Conservation (phyloP, 176 grass and related monocot genomes). For the Carex pumila region DNA sequence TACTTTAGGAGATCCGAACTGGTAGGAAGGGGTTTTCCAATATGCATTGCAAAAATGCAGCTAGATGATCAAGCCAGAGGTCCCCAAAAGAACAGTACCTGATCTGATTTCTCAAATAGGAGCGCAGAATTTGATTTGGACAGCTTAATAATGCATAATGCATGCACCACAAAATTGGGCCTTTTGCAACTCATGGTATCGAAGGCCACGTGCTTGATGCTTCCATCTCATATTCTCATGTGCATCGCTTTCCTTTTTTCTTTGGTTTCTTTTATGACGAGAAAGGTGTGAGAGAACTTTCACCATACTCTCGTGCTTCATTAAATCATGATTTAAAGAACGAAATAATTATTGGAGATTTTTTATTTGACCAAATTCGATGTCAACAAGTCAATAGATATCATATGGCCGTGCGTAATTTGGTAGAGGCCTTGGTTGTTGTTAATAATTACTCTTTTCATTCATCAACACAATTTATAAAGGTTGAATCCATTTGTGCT, state of each 20-base stretch:
- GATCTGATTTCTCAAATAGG: background rate
- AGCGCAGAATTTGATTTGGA: background rate
- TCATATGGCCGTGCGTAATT: background rate
- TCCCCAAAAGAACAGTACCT: background rate
- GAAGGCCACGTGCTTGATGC: background rate
- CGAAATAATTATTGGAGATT: too few relatives aligned
- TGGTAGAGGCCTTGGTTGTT: too few relatives aligned
- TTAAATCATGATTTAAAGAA: too few relatives aligned
- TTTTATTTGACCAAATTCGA: background rate
- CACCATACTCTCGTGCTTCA: too few relatives aligned
- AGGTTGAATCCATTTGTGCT: too few relatives aligned
- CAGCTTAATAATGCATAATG: background rate
- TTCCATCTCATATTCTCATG: conserved; percentile 7
- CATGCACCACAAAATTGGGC: background rate
- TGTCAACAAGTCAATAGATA: background rate
- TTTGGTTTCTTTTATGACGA: background rate
- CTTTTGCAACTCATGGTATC: background rate
- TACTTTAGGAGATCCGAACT: too few relatives aligned
- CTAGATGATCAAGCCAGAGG: background rate
- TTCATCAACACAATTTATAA: too few relatives aligned
- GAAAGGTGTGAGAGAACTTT: too few relatives aligned
- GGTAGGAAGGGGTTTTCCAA: too few relatives aligned
- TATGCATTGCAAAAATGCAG: too few relatives aligned
- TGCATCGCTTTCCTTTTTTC: background rate
- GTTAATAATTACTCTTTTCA: too few relatives aligned